phyloP scores from a whole-genome alignment of 352 stramenopile species.

The Pythium plurisporium region DNA sequence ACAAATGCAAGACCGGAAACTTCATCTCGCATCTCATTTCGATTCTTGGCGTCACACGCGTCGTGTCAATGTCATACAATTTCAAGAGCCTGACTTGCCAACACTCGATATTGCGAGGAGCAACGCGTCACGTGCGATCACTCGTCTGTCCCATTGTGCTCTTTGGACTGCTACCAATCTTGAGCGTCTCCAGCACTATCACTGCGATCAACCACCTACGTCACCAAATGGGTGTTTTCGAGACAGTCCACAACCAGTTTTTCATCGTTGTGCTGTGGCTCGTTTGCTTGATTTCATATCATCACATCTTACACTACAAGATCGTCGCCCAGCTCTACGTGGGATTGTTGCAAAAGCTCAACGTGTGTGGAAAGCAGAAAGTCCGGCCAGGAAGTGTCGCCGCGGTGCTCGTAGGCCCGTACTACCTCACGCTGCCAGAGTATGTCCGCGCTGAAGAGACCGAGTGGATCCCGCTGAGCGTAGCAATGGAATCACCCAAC shows the following conservation, averaged over 20 bases:
- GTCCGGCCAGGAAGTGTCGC: constrained; percentile 2
- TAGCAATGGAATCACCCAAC: constrained; percentile 1
- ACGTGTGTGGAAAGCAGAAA: constrained; percentile 11
- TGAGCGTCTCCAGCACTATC: constrained; percentile 7
- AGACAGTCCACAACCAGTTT: constrained; percentile 11
- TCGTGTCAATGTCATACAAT: constrained; percentile 20
- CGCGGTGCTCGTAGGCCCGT: constrained; percentile 6
- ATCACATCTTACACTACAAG: background rate
- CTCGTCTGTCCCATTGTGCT: constrained; percentile 8
- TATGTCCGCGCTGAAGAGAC: background rate
- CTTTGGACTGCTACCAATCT: constrained; percentile 13
- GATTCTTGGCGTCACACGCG: background rate
- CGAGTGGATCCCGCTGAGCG: constrained; percentile 19
- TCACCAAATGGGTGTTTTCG: background rate
- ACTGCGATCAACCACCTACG: constrained; percentile 12
- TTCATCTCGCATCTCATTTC: background rate
- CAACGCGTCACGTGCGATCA: background rate
- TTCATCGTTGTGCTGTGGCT: constrained; percentile 19
- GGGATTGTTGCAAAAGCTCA: background rate
- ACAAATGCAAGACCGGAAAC: constrained; percentile 12
- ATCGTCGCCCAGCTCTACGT: constrained; percentile 2
- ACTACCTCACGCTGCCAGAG: constrained; percentile 14
- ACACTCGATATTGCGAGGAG: constrained; percentile 2
- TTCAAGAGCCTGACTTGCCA: constrained; percentile 16
- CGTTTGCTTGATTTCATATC: constrained; percentile 2